Percentiles rank a stretch among this genome's conserved stretches.
phyloP scores from a whole-genome alignment of 768 basidiomycete species.

The Agrocybe praecox region DNA sequence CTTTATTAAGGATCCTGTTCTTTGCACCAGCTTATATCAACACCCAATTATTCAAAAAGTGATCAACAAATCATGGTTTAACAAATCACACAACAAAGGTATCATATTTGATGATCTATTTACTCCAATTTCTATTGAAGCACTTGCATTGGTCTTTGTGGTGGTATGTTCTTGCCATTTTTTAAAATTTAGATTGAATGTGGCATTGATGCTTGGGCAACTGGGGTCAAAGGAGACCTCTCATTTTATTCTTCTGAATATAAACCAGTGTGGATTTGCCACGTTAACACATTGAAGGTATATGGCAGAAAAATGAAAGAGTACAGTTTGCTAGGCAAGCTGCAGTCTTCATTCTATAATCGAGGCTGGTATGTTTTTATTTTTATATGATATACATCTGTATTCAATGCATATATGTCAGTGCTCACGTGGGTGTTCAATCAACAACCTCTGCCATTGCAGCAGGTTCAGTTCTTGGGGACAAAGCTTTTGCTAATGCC shows the following conservation, averaged over 20 bases:
- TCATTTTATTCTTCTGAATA: constrained; percentile 1
- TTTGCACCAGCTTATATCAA: constrained; percentile 22
- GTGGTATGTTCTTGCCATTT: constrained; percentile 7
- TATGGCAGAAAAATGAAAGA: constrained; percentile 1
- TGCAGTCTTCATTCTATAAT: not conserved
- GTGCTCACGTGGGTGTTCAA: not conserved
- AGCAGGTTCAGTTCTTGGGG: not conserved
- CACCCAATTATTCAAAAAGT: constrained; percentile 21
- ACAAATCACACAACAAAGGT: constrained; percentile 25
- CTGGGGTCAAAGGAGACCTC: not conserved
- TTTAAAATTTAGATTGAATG: not conserved
- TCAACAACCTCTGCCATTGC: not conserved
- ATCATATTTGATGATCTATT: constrained; percentile 21
- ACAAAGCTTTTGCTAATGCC: not conserved
- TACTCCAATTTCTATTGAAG: constrained; percentile 17
- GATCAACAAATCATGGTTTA: constrained; percentile 27
- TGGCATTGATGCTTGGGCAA: constrained; percentile 1
- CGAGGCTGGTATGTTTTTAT: not conserved
- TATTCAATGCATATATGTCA: not conserved
- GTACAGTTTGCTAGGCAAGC: not conserved
- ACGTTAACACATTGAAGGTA: not conserved
- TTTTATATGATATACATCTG: not conserved
- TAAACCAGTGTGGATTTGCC: not conserved
- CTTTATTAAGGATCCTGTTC: not conserved
- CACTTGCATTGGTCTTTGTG: constrained; percentile 16